Base-by-base conservation (phyloP, 768 basidiomycete genomes). In the Arthromyces matolae region DNA sequence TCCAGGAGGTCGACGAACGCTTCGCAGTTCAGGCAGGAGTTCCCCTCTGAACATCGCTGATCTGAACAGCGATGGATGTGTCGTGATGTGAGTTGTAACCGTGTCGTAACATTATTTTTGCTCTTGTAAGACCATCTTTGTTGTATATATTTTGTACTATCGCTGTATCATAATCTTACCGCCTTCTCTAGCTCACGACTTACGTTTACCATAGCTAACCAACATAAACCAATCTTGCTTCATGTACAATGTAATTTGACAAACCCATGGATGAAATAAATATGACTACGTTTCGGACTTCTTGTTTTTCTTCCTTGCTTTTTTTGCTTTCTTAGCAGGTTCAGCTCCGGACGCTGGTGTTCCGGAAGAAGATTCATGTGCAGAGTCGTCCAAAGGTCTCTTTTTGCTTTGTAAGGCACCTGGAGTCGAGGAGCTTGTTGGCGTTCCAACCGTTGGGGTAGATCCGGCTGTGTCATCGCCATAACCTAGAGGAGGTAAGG, bases 1-100 rank as follows among this genome's bases (percentile, higher is more conserved):
- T 10, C 73, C 81, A 22, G 70, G 76, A 34, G 74, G 77, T 24
- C 66, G 74, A 48, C 36, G 70, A 45, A 50, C 54, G 12, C 51
- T 59, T 8, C 55, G 58, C 5, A 50, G 19, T 19, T 66, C 76
- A 27, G 81, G 77, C n/a, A 67, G 67, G 37, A 74, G 60, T 49
- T 78, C 83, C 23, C 81, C 80, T 9, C 66, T 69, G 23, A 64
- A 71, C 25, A 62, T 76, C 39, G 69, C 66, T 42, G 73, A 75
- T 50, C 43, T 71, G 54, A 76, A 74, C 51, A 75, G 78, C 31
- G 84, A 84, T 32, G 78, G 80, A 28, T 89, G 86, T 71, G 75
- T 74, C 43, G 67, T 85, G 59, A 88, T 86, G 84, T 88, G 75
- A 72, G n/a, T n/a, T n/a, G n/a, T n/a, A n/a, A n/a, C n/a, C n/a